These are phyloP conservation scores for Curvularia spicifera DNA, from an alignment of 2,329 filamentous ascomycete species.

Conservation along the genomic window DNA sequence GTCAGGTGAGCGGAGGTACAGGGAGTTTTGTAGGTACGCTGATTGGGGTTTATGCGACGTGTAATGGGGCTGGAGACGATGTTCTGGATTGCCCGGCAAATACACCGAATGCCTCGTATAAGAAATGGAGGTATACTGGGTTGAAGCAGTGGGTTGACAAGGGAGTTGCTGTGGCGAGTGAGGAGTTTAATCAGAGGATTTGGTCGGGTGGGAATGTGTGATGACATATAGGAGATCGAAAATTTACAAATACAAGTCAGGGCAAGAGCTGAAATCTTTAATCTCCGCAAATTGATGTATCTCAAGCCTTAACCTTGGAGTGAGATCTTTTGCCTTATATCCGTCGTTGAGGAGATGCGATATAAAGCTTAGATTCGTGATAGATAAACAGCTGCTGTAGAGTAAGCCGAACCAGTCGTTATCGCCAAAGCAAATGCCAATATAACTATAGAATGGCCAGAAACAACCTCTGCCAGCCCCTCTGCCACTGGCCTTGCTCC, in stretches of 20 bases:
- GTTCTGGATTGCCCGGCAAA: constrained; percentile 23
- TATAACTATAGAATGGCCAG: no score
- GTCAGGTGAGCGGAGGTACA: constrained; percentile 13
- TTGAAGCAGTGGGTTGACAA: constrained; percentile 10
- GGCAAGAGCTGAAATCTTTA: not conserved
- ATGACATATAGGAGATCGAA: not conserved
- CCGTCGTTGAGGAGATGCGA: not conserved
- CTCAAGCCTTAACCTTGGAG: not conserved
- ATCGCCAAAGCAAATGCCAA: no score
- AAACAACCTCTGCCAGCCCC: no score
- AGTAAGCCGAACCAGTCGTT: not conserved
- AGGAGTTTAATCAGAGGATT: not conserved
- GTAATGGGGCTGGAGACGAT: constrained; percentile 52
- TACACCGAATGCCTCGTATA: constrained; percentile 56
- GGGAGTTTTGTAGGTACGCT: constrained; percentile 52
- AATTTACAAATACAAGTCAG: not conserved
- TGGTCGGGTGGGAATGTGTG: not conserved
- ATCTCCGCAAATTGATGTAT: not conserved
- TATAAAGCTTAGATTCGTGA: not conserved
- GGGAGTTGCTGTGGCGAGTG: not conserved
- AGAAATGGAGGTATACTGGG: constrained; percentile 55
- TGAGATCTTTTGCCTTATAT: not conserved
- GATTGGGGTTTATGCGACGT: constrained; percentile 60
- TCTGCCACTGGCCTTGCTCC: no score
- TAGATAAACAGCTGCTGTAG: not conserved